Conservation (phyloP, 2,329 filamentous ascomycete species). For the Coniochaeta sp. region DNA sequence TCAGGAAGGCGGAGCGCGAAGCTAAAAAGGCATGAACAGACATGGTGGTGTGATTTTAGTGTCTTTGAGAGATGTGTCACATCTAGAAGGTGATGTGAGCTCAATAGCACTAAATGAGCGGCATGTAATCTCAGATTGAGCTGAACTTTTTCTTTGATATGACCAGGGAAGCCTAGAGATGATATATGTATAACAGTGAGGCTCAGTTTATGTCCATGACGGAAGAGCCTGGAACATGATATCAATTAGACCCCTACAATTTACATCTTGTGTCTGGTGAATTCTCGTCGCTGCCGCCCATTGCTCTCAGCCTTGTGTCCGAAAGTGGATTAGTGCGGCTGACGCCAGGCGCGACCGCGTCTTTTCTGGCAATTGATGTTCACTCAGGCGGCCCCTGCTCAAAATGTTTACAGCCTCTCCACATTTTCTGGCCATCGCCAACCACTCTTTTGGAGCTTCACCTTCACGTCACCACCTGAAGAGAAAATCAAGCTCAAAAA, state of each 20-base stretch:
- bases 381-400: conserved; percentile 18
- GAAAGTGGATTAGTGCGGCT: conserved; percentile 23
- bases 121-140: not conserved
- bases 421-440: conserved; percentile 1
- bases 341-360: conserved; percentile 20
- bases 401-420: conserved; percentile 2
- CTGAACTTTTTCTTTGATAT: not conserved
- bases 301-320: conserved; percentile 22
- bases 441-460: conserved; percentile 2
- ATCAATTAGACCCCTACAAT: not conserved
- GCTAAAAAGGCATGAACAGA: conserved; percentile 50
- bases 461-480: not conserved
- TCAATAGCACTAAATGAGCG: not conserved
- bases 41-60: not conserved
- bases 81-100: not conserved
- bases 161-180: not conserved
- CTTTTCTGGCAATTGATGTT: conserved; percentile 22
- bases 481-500: not conserved
- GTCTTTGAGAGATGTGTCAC: not conserved
- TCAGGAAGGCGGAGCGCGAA: conserved; percentile 78
- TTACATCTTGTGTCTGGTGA: not conserved
- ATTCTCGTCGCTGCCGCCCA: not conserved
- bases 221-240: too few species aligned
- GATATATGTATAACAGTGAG: not conserved
- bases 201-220: not conserved